phyloP scores from a whole-genome alignment of 2,329 filamentous ascomycete species.

The Penicillium frequentans region DNA sequence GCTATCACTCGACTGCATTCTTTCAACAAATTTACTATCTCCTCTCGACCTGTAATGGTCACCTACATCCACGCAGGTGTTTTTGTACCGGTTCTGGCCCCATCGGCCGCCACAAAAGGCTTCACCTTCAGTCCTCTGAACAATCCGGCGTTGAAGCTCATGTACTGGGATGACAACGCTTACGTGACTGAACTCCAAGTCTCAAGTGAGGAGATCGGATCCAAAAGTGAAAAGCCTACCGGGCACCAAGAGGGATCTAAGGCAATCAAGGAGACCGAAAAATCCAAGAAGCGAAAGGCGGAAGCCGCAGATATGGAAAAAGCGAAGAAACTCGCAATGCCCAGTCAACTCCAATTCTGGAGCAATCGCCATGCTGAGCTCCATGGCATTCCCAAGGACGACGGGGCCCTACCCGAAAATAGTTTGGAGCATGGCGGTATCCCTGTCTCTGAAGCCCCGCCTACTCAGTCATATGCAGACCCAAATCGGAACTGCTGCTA shows the following conservation, averaged over 20 bases:
- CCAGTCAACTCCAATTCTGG: slow-evolving; percentile 70
- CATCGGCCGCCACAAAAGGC: slow-evolving; percentile 56
- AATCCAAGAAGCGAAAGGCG: slow-evolving; percentile 49
- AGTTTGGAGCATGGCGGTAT: slow-evolving; percentile 27
- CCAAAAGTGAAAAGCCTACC: slow-evolving; percentile 21
- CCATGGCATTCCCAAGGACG: slow-evolving; percentile 50
- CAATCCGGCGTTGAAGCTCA: slow-evolving; percentile 66
- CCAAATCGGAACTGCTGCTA: slow-evolving; percentile 59
- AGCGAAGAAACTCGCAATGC: slow-evolving; percentile 52
- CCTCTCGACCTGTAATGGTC: slow-evolving; percentile 68
- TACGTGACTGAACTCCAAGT: slow-evolving; percentile 68
- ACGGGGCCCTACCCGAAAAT: slow-evolving; percentile 22
- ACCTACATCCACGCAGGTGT: slow-evolving; percentile 82
- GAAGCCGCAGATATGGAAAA: slow-evolving; percentile 38
- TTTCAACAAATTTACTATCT: slow-evolving; percentile 74
- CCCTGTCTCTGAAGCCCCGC: slow-evolving; percentile 32
- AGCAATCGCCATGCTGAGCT: slow-evolving; percentile 68
- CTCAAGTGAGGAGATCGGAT: slow-evolving; percentile 44
- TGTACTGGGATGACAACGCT: slow-evolving; percentile 74
- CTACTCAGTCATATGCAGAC: slow-evolving; percentile 61
- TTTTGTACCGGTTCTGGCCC: slow-evolving; percentile 71
- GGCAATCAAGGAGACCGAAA: slow-evolving; percentile 41
- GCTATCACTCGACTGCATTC: slow-evolving; percentile 71
- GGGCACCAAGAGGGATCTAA: background rate
- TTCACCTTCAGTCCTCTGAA: slow-evolving; percentile 71